phyloP scores from a whole-genome alignment of 2,329 filamentous ascomycete genomes.

The Malbranchea zuffiana region DNA sequence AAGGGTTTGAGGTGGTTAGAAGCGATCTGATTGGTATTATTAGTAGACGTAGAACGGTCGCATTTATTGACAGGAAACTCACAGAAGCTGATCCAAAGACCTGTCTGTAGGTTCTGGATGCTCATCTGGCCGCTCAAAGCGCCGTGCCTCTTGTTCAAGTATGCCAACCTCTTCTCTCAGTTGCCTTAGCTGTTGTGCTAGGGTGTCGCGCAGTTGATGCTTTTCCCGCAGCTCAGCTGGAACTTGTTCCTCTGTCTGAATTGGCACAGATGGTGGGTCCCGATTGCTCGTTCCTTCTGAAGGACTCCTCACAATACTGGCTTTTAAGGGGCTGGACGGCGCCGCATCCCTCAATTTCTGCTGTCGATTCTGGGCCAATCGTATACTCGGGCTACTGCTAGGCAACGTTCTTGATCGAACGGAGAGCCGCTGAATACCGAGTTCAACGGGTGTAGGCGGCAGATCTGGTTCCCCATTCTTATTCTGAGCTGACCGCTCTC shows the following conservation, averaged over 20 bases:
- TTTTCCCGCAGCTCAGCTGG: constrained; percentile 33
- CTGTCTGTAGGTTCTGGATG: constrained; percentile 26
- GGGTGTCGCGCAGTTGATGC: constrained; percentile 41
- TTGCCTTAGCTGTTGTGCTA: constrained; percentile 46
- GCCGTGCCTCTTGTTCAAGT: constrained; percentile 48
- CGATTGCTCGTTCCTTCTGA: constrained; percentile 12
- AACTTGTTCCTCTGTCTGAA: constrained; percentile 13
- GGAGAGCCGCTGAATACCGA: constrained; percentile 28
- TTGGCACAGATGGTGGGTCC: constrained; percentile 5
- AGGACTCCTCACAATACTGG: constrained; percentile 15
- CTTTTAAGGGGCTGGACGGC: constrained; percentile 25
- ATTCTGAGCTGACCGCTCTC: constrained; percentile 3
- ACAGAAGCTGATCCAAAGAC: constrained; percentile 27
- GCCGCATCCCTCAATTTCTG: constrained; percentile 17
- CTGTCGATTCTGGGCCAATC: constrained; percentile 21
- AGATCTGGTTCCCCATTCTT: constrained; percentile 51
- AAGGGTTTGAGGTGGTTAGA: constrained; percentile 22
- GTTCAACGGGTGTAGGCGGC: constrained; percentile 40
- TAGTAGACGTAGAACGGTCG: not conserved
- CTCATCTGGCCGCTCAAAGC: constrained; percentile 34
- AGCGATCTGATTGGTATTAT: constrained; percentile 23
- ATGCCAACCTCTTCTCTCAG: constrained; percentile 50
- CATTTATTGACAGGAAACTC: constrained; percentile 14
- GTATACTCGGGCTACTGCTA: constrained; percentile 30
- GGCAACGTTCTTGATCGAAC: constrained; percentile 23